Evolutionary conservation across 345 rosid genomes (phyloP).

Genomic region (Eucalyptus cloeziana): DNA sequence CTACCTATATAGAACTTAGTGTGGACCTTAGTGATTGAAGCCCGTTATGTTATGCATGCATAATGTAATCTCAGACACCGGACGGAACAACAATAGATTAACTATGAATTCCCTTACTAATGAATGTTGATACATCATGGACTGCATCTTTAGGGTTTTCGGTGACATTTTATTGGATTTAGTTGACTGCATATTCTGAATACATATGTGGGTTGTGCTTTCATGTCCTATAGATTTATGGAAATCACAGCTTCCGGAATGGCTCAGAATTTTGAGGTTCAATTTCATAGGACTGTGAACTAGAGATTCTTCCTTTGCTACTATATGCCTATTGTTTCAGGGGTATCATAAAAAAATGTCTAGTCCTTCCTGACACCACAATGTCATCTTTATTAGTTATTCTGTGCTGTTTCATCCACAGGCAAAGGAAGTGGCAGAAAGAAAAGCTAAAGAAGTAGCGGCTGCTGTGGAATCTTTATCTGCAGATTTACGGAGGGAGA

Average conservation of each 20-base stretch:
- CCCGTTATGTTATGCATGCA: background rate
- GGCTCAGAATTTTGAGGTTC: background rate
- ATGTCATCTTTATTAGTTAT: background rate
- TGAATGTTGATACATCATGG: background rate
- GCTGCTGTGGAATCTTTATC: conserved; percentile 38
- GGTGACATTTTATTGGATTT: background rate
- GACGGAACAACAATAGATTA: background rate
- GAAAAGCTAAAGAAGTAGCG: conserved; percentile 40
- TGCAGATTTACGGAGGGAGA: conserved; percentile 52
- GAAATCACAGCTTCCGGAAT: background rate
- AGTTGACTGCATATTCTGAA: background rate
- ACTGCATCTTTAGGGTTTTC: background rate
- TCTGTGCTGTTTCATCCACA: conserved; percentile 3
- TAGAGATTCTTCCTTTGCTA: background rate
- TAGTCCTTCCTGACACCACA: background rate
- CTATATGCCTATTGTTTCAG: background rate
- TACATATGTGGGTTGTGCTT: background rate
- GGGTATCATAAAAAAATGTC: background rate
- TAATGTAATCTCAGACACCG: background rate
- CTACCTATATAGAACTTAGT: background rate
- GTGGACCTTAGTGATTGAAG: background rate
- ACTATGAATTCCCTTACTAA: background rate
- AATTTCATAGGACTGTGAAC: background rate
- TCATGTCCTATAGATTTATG: background rate
- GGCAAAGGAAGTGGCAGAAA: conserved; percentile 76